Evolutionary conservation across 495 filamentous ascomycete species (phyloP).

Genomic region (Pyrenula aspistea): DNA sequence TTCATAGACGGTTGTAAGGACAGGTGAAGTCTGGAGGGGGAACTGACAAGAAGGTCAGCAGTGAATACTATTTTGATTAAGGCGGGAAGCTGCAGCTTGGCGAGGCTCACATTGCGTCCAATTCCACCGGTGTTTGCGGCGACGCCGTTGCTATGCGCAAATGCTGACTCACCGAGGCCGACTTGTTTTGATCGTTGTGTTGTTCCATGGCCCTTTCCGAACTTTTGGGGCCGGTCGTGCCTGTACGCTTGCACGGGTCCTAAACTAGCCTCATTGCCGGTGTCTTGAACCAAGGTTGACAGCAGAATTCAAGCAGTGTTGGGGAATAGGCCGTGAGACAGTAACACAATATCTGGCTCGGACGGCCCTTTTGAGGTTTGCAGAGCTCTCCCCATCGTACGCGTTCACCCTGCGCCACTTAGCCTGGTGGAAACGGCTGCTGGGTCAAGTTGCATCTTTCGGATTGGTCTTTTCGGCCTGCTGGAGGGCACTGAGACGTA

Average conservation of each 20-base stretch:
- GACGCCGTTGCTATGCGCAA: not conserved
- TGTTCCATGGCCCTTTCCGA: not conserved
- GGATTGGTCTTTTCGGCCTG: not conserved
- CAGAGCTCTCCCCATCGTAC: not conserved
- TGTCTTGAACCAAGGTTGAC: not conserved
- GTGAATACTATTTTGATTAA: not conserved
- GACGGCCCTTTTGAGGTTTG: not conserved
- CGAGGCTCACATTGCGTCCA: not conserved
- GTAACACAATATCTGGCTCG: no score
- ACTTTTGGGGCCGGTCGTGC: not conserved
- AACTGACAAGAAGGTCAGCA: not conserved
- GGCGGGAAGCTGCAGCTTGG: no score
- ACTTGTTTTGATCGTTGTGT: not conserved
- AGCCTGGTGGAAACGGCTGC: not conserved
- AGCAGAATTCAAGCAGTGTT: no score
- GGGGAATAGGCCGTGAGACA: no score
- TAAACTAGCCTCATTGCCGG: not conserved
- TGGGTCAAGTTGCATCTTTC: not conserved
- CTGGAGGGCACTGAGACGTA: not conserved
- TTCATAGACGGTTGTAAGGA: not conserved
- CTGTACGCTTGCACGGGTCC: not conserved
- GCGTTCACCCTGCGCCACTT: not conserved
- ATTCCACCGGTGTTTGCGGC: not conserved
- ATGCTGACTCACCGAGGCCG: not conserved
- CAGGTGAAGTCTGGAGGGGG: not conserved